phyloP scores from a whole-genome alignment of 164 flowering plant species.

The Aristolochia californica region DNA sequence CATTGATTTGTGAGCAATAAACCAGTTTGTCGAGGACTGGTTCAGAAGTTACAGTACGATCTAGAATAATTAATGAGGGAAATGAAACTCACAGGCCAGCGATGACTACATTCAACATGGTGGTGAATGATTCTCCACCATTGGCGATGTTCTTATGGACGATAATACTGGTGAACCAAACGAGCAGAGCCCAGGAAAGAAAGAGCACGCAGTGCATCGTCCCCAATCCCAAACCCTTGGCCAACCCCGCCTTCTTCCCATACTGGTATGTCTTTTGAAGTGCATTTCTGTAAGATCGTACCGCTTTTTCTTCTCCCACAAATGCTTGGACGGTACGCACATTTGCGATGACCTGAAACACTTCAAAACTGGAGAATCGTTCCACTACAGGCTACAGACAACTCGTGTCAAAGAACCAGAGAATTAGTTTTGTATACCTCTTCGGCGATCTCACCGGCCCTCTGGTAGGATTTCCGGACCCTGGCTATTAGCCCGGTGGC shows the following conservation, averaged over 20 bases:
- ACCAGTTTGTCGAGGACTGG: too few relatives aligned
- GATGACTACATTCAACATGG: conserved; percentile 97
- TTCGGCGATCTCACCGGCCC: conserved; percentile 93
- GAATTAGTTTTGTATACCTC: too few relatives aligned
- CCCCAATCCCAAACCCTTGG: conserved; percentile 92
- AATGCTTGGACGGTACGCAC: conserved; percentile 96
- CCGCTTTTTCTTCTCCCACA: conserved; percentile 85
- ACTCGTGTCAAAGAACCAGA: too few relatives aligned
- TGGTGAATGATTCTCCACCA: conserved; percentile 95
- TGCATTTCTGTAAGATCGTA: conserved; percentile 49
- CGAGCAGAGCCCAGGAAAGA: conserved; percentile 91
- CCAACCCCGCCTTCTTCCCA: conserved; percentile 79
- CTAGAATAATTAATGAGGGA: too few relatives aligned
- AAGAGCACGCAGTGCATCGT: conserved; percentile 76
- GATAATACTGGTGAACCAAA: conserved; percentile 82
- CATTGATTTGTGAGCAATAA: too few relatives aligned
- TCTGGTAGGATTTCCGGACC: conserved; percentile 73
- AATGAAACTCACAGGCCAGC: conserved; percentile 99
- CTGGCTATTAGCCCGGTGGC: conserved; percentile 78
- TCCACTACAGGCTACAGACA: too few relatives aligned
- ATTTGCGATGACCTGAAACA: conserved; percentile 69
- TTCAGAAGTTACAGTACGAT: too few relatives aligned
- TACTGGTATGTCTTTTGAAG: conserved; percentile 55
- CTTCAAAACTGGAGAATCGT: too few relatives aligned
- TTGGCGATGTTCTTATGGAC: conserved; percentile 82